Base-by-base conservation (phyloP, 1,284 basidiomycete species). In the Sphagnurus paluster region DNA sequence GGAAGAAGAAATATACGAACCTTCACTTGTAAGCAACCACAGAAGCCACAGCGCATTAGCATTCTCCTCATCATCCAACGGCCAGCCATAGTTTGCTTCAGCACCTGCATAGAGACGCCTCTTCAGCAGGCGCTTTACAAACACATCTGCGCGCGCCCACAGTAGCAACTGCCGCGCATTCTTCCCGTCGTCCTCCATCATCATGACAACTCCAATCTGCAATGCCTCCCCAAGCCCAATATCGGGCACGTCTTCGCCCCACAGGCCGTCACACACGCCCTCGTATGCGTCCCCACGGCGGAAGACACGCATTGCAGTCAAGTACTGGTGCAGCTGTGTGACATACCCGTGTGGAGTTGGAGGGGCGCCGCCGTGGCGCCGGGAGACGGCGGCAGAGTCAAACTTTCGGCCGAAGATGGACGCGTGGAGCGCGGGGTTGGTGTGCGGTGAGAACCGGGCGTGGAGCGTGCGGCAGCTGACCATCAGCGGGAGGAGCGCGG, bases 111-210 rank as follows among this genome's bases (percentile, higher is more conserved):
- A 74, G 25, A 82, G 59, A 4, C 71, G 68, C 14, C 57, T 52
- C 33, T 69, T 66, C 23, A 82, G 63, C 47, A 74, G 72, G 0
- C 50, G 23, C 37, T 76, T 68, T 20, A 76, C 68, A 42, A 80
- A 73, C 16, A 56, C 52, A 35, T 70, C 66, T 4, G 79, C 64
- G 13, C 69, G 68, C 0, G 73, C 79, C 44, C 68, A 70, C 35
- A 73, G 64, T 8, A 52, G 25, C 42, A 88, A 70, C 57, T 83
- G 83, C 5, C 53, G 56, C 16, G 70, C 61, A 56, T 90, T 90
- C 61, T 75, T 75, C 26, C 82, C 84, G 57, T 90, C 82, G 66
- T 86, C 83, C 58, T 89, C 87, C 6, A 78, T 63, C 52, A 84
- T 59, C 78, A 90, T 81, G 42, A 82, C 57, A 50, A 80, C 82